Base-by-base conservation (phyloP, 2,329 filamentous ascomycete species). In the Orbilia blumenaviensis region DNA sequence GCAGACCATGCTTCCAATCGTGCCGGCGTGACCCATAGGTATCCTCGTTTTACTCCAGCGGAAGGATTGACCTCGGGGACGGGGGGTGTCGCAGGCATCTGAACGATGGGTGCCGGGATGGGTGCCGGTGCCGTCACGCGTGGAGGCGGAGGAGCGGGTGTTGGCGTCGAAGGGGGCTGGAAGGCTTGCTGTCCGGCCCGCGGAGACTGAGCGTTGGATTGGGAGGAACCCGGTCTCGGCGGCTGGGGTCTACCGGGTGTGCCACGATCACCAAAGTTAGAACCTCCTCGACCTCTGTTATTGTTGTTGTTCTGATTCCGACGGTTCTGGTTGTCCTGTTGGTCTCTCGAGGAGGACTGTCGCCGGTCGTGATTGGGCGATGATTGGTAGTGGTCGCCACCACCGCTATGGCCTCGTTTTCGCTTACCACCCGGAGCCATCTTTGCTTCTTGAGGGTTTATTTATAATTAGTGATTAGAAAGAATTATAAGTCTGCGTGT, bases 401-500 rank as follows among this genome's bases (percentile, higher is more conserved):
- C 66, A 18, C n/a, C n/a, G n/a, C 66, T 63, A 56, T 71, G 62
- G 42, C 67, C 73, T 44, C 73, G 60, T 34, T 77, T 77, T 63
- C 73, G 41, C 64, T 77, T 77, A 54, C 73, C 73, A 23, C 72
- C 64, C 41, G 67, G 73, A 29, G 73, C 50, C 73, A 77, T 77
- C 60, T 50, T 67, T 38, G n/a, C n/a, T 38, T 38, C n/a, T 7
- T 38, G 36, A 7, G 36, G n/a, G 36, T 38, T 7, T 38, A 14
- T 38, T 18, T 25, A 42, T 12, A 16, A 50, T 42, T 66, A 63
- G 42, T 56, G 32, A 42, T 41, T 54, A 46, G 25, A 32, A 9
- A n/a, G 27, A 12, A n/a, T 32, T 5, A 25, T 12, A 12, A 46
- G 4, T n/a, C n/a, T 42, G 29, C n/a, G 29, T 6, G 10, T 25